Evolutionary conservation across 1,284 basidiomycete genomes (phyloP), one percentile per base, ranked within the genome.

Genomic region (Mycena citricolor): DNA sequence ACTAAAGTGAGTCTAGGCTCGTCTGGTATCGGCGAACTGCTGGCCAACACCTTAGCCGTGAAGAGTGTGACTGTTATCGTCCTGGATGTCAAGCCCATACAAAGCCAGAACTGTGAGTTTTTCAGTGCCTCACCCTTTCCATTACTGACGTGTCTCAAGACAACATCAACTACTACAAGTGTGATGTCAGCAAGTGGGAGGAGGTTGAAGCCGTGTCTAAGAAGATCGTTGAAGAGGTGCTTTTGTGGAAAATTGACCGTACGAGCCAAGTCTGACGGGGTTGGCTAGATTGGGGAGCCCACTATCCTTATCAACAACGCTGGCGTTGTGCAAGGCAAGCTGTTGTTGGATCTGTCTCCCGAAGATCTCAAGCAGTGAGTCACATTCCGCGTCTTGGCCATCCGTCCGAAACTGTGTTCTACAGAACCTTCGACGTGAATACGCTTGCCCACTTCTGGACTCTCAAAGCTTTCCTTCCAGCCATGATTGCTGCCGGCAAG

Each of bases 301-400:
- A 95, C 95, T 0, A 77, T 98, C 23, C 67, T 99, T 12, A 74
- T 99, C 58, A 98, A 98, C 68, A 98, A 97, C 59, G 95, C 95
- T 1, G 95, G 94, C n/a, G 81, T 97, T 42, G 90, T 90, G 23
- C 86, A 94, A 64, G 93, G 94, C 22, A 94, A 92, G 59, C 70
- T 85, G 1, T 68, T 98, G 19, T 67, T 94, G 4, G 92, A 94
- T 58, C 71, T 97, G 39, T 71, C 70, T 1, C 74, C 86, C 1
- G 74, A 79, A 32, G 94, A 98, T 58, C 66, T 98, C 29, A 70
- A 81, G 52, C 83, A 88, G 93, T 94, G 57, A 54, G 85, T 44
- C 10, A n/a, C 39, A 35, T 39, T 30, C 13, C 28, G 33, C 32
- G 31, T 19, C 40, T 19, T 13, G 7, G 21, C 25, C 24, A 40